Conservation (phyloP, 768 basidiomycete genomes). For the Cubamyces lactineus region DNA sequence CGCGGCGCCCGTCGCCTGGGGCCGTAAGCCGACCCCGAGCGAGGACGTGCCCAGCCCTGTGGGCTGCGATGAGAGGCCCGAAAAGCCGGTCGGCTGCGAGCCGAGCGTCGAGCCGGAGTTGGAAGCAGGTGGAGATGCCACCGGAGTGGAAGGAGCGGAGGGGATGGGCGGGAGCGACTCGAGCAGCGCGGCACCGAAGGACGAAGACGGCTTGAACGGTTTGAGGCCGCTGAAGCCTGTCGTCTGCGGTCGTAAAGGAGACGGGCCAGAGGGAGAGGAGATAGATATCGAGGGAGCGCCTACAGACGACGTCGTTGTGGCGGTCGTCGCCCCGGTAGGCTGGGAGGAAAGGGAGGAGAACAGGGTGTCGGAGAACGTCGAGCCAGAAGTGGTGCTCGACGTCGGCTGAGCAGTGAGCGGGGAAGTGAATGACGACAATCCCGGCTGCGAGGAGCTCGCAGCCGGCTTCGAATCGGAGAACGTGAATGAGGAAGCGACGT, state of each 20-base stretch:
- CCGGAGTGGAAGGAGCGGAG: constrained; percentile 54
- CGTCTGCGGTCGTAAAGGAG: constrained; percentile 46
- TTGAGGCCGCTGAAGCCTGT: constrained; percentile 57
- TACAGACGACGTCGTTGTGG: constrained; percentile 34
- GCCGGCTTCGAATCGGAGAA: constrained; percentile 40
- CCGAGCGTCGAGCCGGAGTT: constrained; percentile 17
- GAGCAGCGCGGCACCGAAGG: constrained; percentile 54
- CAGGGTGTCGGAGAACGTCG: constrained; percentile 50
- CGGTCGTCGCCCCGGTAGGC: constrained; percentile 48
- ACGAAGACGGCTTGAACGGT: constrained; percentile 56
- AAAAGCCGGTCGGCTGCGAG: constrained; percentile 63
- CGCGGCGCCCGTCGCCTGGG: constrained; percentile 42
- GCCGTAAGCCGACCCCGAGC: constrained; percentile 40
- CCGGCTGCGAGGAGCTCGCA: constrained; percentile 7
- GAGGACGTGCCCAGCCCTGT: constrained; percentile 28
- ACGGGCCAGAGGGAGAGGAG: constrained; percentile 22
- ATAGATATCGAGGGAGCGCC: constrained; percentile 39
- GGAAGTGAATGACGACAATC: constrained; percentile 8
- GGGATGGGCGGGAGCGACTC: constrained; percentile 68
- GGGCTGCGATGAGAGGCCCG: constrained; percentile 39
- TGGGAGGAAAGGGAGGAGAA: constrained; percentile 55
- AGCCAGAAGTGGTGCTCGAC: constrained; percentile 44
- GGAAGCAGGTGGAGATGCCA: constrained; percentile 23
- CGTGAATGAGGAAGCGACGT: constrained; percentile 76
- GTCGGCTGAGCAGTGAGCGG: constrained; percentile 28